Conservation (phyloP, 495 filamentous ascomycete species). For the Mytilinidion resinicola region DNA sequence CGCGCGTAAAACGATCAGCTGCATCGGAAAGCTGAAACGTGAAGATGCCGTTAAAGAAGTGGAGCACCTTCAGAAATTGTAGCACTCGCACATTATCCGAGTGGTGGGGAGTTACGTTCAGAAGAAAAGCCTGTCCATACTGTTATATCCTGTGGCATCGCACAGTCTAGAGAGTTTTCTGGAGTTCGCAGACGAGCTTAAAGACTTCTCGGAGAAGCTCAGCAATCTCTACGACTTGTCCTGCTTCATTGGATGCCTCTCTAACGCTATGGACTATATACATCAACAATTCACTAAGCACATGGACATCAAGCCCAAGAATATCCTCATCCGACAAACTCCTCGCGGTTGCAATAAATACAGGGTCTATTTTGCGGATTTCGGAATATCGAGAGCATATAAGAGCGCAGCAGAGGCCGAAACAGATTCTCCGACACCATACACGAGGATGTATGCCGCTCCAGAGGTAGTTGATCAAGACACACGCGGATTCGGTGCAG, state of each 20-base stretch:
- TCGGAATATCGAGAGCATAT: constrained; percentile 22
- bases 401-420: constrained; percentile 8
- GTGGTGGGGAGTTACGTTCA: constrained; percentile 21
- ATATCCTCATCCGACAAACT: background rate
- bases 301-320: constrained; percentile 14
- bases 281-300: background rate
- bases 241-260: background rate
- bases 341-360: background rate
- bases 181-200: background rate
- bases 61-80: constrained; percentile 17
- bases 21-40: constrained; percentile 4
- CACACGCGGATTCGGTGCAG: background rate
- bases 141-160: constrained; percentile 22
- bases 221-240: background rate
- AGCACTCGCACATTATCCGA: constrained; percentile 21
- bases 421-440: constrained; percentile 13
- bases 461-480: constrained; percentile 4
- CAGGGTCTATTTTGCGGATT: constrained; percentile 26
- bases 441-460: constrained; percentile 18
- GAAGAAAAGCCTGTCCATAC: constrained; percentile 11
- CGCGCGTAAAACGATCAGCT: constrained; percentile 20
- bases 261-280: background rate
- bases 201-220: no score
- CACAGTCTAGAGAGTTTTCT: constrained; percentile 19
- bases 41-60: constrained; percentile 25